phyloP scores from a whole-genome alignment of 2,329 filamentous ascomycete species.

The Talaromyces verruculosus region DNA sequence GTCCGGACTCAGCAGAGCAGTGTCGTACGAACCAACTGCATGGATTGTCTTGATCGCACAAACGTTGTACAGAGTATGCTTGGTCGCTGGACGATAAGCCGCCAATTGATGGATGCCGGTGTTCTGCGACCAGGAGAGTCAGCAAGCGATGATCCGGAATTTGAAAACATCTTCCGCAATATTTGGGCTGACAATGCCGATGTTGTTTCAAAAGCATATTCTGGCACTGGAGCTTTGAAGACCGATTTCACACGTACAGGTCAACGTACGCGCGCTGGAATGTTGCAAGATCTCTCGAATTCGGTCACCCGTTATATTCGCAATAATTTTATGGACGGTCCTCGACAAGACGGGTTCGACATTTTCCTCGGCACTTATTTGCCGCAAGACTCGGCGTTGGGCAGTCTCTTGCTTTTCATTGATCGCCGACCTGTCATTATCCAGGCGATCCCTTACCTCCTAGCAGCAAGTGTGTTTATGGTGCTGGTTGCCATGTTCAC shows the following conservation, averaged over 20 bases:
- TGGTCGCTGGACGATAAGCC: constrained; percentile 81
- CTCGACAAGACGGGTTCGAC: constrained; percentile 92
- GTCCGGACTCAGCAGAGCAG: constrained; percentile 78
- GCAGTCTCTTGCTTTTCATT: constrained; percentile 72
- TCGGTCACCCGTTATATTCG: constrained; percentile 84
- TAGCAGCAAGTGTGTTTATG: constrained; percentile 83
- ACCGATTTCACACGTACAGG: constrained; percentile 97
- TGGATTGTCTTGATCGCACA: constrained; percentile 97
- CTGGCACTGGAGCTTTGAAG: constrained; percentile 94
- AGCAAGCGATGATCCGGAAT: constrained; percentile 75
- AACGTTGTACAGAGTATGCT: constrained; percentile 99
- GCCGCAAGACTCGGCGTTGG: constrained; percentile 69
- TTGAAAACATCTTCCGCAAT: constrained; percentile 92
- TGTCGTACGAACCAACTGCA: constrained; percentile 96
- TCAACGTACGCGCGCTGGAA: constrained; percentile 79
- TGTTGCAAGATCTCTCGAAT: constrained; percentile 82
- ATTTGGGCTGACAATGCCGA: constrained; percentile 99
- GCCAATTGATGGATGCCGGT: constrained; percentile 82
- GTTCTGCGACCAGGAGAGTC: constrained; percentile 73
- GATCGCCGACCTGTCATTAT: constrained; percentile 84
- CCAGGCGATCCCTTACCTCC: constrained; percentile 88
- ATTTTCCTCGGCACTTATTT: constrained; percentile 86
- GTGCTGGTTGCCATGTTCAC: constrained; percentile 73
- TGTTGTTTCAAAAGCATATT: constrained; percentile 87
- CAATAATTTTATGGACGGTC: constrained; percentile 95